Base-by-base conservation (phyloP, 202 grass and related monocot species). In the Musa balbisiana region DNA sequence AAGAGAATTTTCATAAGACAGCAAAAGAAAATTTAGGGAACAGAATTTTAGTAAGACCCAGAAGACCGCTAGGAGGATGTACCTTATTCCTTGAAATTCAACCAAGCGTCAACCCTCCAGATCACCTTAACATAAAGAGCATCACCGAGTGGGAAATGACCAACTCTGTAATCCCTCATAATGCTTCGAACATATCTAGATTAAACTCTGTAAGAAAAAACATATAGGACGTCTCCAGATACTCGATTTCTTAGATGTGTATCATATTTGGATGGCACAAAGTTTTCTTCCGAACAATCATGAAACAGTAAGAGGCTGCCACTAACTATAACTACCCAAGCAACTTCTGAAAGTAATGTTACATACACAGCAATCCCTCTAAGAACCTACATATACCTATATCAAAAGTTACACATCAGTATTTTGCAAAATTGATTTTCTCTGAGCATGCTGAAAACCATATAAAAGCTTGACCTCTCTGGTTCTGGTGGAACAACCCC, bases 381-480 rank as follows among this genome's bases (percentile, higher is more conserved):
- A 73, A 80, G 43, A 53, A 59, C 69, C 51, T 63, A 60, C 21
- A 33, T 80, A 24, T 62, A 65, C 69, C 69, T 73, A 71, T 73
- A 74, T 25, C n/a, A 43, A 21, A 80, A 64, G 78, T 80, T 64
- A 73, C 69, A 80, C 10, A 80, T 80, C 55, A 80, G 69, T 73
- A 80, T 20, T 80, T 69, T 73, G 69, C 78, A 80, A 80, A 80
- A 80, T 56, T 80, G 78, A 80, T 72, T 78, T 43, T 43, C 33
- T 80, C 55, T 52, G 20, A 59, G 63, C 51, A 19, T 19, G 49
- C 69, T 65, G 49, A 53, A 63, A 69, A 49, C 58, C 24, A 52
- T 25, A 14, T 26, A 73, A 80, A 52, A 53, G 33, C 23, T 64
- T 51, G 11, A 73, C 33, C 29, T 76, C 58, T 65, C 53, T 50